Conservation (phyloP, 208 protist species). For the Crithidia bombi region DNA sequence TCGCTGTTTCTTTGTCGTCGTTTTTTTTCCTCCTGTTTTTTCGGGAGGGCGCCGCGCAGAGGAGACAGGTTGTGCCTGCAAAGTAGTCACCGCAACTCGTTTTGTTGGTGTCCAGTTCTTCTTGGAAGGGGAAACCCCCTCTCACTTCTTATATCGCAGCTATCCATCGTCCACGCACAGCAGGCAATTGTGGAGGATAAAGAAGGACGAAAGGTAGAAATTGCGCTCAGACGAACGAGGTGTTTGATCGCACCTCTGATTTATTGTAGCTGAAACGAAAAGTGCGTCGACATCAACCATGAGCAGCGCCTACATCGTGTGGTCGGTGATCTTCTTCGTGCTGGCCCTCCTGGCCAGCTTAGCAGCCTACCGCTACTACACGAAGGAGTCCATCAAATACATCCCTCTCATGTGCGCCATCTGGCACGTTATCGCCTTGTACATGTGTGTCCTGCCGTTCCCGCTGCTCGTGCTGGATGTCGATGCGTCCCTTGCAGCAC, state of each 20-base stretch:
- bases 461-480: slow-evolving; percentile 90
- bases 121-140: too few relatives aligned
- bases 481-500: slow-evolving; percentile 59
- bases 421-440: slow-evolving; percentile 81
- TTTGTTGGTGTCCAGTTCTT: too few relatives aligned
- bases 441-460: slow-evolving; percentile 82
- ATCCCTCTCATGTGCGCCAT: slow-evolving; percentile 70
- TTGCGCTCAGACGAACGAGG: too few relatives aligned
- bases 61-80: background rate
- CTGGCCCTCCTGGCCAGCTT: slow-evolving; percentile 55
- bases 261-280: background rate
- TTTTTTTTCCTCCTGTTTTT: slow-evolving; percentile 3
- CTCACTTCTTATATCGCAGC: too few relatives aligned
- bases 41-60: background rate
- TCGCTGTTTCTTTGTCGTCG: slow-evolving; percentile 12
- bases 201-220: too few relatives aligned
- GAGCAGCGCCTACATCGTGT: slow-evolving; percentile 49
- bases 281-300: slow-evolving; percentile 25
- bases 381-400: slow-evolving; percentile 61
- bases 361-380: slow-evolving; percentile 82
- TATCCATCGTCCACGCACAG: too few relatives aligned
- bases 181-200: too few relatives aligned
- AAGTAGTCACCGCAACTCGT: background rate
- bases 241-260: too few relatives aligned
- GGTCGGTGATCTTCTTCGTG: slow-evolving; percentile 79